Evolutionary conservation across 768 basidiomycete species (phyloP).

Genomic region (Cyathus striatus): DNA sequence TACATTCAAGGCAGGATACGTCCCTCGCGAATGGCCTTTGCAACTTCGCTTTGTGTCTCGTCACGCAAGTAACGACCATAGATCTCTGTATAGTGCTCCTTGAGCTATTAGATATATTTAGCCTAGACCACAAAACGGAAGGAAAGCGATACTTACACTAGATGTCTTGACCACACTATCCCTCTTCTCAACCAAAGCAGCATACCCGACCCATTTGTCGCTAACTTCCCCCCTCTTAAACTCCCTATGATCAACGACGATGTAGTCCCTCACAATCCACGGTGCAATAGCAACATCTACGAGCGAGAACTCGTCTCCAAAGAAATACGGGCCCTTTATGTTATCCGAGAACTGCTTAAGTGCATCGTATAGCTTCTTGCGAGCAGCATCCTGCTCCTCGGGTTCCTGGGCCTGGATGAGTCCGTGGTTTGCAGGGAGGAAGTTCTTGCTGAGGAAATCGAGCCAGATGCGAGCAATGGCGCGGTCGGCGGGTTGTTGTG

Average conservation of each 20-base stretch:
- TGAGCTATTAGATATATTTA: neutral
- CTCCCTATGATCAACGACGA: conserved; percentile 43
- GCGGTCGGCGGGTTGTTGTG: conserved; percentile 44
- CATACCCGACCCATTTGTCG: conserved; percentile 39
- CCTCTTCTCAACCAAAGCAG: conserved; percentile 31
- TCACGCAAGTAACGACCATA: conserved; percentile 53
- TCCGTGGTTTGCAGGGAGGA: conserved; percentile 49
- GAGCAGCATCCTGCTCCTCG: conserved; percentile 18
- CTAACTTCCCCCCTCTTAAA: conserved; percentile 39
- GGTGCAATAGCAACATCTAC: conserved; percentile 55
- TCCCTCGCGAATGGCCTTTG: conserved; percentile 45
- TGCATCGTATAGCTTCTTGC: conserved; percentile 21
- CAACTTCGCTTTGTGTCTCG: conserved; percentile 49
- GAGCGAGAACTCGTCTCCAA: conserved; percentile 46
- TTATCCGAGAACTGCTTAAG: conserved; percentile 24
- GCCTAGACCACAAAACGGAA: neutral
- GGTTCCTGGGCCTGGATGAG: conserved; percentile 35
- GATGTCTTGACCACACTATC: conserved; percentile 42
- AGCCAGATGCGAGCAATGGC: conserved; percentile 53
- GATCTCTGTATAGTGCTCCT: conserved; percentile 12
- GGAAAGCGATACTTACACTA: conserved; percentile 22
- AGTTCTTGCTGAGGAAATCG: conserved; percentile 47
- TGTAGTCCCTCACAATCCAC: conserved; percentile 44
- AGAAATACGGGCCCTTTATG: conserved; percentile 48
- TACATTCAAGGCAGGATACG: conserved; percentile 29